Evolutionary conservation across 2,329 filamentous ascomycete genomes (phyloP), one percentile per base, ranked within the genome.

Genomic region (Fusarium neocosmosporiellum): DNA sequence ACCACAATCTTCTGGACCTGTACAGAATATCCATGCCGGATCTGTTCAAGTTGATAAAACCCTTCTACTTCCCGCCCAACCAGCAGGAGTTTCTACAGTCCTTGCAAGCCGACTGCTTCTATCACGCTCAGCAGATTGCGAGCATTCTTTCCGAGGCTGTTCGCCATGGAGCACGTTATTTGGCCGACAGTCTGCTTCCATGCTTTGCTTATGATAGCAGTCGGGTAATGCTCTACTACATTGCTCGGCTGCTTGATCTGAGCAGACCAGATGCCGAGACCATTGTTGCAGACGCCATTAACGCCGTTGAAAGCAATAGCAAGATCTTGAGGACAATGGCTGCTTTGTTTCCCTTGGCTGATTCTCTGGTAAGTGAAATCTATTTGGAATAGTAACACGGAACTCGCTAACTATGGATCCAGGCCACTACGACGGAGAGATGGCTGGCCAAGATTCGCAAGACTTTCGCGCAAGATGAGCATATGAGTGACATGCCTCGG

Each of bases 141-240:
- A 75, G 75, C 9, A 83, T 84, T 22, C 66, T 84, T 20, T 80
- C 81, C 8, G 81, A 84, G 60, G 81, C 83, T 9, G 81, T 81
- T 3, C 80, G 81, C 39, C 83, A 85, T 67, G 85, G 84, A 16
- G 74, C 79, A 7, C 75, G 81, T 5, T 81, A 84, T 37, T 70
- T 86, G 27, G 83, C 84, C 0, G 85, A 86, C 53, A 84, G 83
- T 50, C 76, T 85, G 74, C 78, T 86, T 33, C 84, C 84, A 1
- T 85, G 84, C 18, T 86, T 86, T 66, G 81, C 83, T 2, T 86
- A 85, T 70, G 84, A 86, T 62, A 86, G 84, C 69, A 85, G 83
- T 57, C 80, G 85, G 6, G 82, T 86, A 39, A 85, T 86, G 82
- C 73, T 86, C 1, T 86, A 86, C 72, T 86, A 86, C 64, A 80